phyloP scores from a whole-genome alignment of 2,329 filamentous ascomycete species.

The Cercospora beticola region DNA sequence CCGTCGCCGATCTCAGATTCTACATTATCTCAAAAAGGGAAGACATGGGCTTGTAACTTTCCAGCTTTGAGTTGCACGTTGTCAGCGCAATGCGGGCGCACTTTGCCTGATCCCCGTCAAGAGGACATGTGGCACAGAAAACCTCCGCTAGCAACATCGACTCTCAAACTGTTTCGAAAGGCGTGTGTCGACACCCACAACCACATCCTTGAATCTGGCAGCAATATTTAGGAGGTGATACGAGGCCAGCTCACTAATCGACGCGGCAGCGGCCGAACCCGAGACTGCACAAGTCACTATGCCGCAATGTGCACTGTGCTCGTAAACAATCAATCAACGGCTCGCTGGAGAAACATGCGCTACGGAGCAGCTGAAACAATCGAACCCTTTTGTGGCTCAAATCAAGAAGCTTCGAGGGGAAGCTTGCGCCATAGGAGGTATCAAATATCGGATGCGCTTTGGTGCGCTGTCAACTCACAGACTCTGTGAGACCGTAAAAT shows the following conservation, averaged over 20 bases:
- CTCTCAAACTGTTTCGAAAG: not conserved
- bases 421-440: not conserved
- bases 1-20: not conserved
- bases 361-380: not conserved
- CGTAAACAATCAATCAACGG: not conserved
- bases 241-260: not conserved
- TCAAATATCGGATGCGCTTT: not conserved
- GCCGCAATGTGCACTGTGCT: not conserved
- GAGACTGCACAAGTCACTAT: not conserved
- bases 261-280: not conserved
- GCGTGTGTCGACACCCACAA: not conserved
- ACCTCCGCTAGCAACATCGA: not conserved
- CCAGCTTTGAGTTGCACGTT: not conserved
- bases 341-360: not conserved
- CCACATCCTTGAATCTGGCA: not conserved
- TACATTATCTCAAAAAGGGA: not conserved
- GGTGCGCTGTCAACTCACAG: not conserved
- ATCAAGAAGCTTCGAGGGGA: not conserved
- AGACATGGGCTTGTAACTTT: not conserved
- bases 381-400: not conserved
- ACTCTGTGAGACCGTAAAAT: not conserved
- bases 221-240: not conserved
- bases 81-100: not conserved
- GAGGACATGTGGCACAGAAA: not conserved
- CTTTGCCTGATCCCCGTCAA: not conserved